phyloP scores from a whole-genome alignment of 108 stramenopile species.

The Pseudonitzschia pungens region DNA sequence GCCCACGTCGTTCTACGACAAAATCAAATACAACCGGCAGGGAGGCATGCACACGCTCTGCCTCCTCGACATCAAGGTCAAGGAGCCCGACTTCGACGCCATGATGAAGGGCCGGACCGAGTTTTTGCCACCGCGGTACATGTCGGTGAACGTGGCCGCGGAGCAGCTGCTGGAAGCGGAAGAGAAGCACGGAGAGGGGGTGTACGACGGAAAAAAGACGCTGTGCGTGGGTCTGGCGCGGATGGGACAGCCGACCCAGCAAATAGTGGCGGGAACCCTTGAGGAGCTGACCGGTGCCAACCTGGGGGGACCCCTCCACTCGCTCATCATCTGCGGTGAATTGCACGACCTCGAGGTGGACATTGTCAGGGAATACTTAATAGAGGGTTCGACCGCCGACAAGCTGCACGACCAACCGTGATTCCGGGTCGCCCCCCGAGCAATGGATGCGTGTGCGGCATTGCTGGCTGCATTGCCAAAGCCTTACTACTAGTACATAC shows the following conservation, averaged over 20 bases:
- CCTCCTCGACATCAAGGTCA: slow-evolving; percentile 95
- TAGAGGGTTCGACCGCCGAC: slow-evolving; percentile 51
- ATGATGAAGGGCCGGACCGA: slow-evolving; percentile 86
- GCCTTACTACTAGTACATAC: no score
- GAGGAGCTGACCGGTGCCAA: slow-evolving; percentile 85
- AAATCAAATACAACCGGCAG: slow-evolving; percentile 90
- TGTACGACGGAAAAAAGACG: slow-evolving; percentile 63
- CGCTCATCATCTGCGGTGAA: slow-evolving; percentile 93
- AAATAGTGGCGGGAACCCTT: slow-evolving; percentile 91
- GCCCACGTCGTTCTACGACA: slow-evolving; percentile 94
- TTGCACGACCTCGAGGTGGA: slow-evolving; percentile 93
- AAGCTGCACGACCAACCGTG: no score
- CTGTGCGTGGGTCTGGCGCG: slow-evolving; percentile 93
- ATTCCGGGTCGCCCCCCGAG: not conserved
- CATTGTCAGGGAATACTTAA: slow-evolving; percentile 63
- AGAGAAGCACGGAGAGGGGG: slow-evolving; percentile 57
- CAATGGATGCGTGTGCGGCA: not conserved
- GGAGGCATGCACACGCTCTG: slow-evolving; percentile 99
- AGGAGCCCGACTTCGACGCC: slow-evolving; percentile 98
- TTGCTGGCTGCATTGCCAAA: no score
- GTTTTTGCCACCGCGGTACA: slow-evolving; percentile 97
- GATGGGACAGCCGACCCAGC: slow-evolving; percentile 90
- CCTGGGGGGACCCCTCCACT: slow-evolving; percentile 95
- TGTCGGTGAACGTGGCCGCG: slow-evolving; percentile 90
- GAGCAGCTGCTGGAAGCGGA: slow-evolving; percentile 94